Base-by-base conservation (phyloP, 805 yeast species). In the Starmerella potacharoeniae region DNA sequence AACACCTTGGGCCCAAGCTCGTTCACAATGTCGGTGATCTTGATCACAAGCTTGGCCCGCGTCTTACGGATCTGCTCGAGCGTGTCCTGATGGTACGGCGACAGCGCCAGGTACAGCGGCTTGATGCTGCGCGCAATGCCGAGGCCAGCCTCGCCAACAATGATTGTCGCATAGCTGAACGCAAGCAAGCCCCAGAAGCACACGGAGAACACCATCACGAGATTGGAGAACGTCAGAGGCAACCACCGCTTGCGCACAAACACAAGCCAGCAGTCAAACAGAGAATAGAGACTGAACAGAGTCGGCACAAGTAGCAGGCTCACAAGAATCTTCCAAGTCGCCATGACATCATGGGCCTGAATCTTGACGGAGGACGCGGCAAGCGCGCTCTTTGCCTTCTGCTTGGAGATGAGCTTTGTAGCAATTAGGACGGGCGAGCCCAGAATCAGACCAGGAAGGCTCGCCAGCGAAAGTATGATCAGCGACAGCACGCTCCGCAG, bases 271-370 rank as follows among this genome's bases (percentile, higher is more conserved):
- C 78, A 68, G 55, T 66, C 73, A 60, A 68, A 63, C 59, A 67
- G 59, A 55, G 97, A 88, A 70, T 93, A 93, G 55, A 85, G 73
- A 39, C 82, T 79, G 73, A 91, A 93, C 33, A 93, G 72, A 43
- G 87, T 68, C 2, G 98, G 98, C 0, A 97, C 95, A 53, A 87
- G 71, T 5, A 91, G 95, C 78, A 93, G 78, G 36, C 90, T 82
- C 41, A 91, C 88, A 59, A 93, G 74, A 48, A 93, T 83, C 69
- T 93, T 93, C 98, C 98, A 93, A 1, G 97, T 90, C 1, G 97
- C 97, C 57, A 93, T 79, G 30, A 93, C 97, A 69, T 93, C 98
- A 55, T 82, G 84, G 16, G 95, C 98, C 65, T 82, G 82, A 57
- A 93, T 83, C 68, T 93, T 93, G 28, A 93, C 98, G 0, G 89